Evolutionary conservation across 1,139 yeast genomes (phyloP).

Genomic region (Zygosaccharomyces pseudobailii): DNA sequence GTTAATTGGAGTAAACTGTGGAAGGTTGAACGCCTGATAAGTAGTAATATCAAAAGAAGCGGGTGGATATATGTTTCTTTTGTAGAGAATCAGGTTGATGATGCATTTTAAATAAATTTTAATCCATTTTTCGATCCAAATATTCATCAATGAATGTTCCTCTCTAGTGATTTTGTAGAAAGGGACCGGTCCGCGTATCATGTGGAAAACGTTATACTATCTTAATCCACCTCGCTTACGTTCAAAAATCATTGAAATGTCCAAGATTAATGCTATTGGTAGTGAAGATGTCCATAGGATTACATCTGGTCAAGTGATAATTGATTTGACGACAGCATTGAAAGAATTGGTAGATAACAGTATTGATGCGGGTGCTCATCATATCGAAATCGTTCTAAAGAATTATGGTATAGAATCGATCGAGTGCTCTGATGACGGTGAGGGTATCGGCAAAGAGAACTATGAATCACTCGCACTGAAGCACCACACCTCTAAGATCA

Average conservation of each 20-base stretch:
- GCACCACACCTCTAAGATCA: slow-evolving; percentile 77
- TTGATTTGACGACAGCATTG: slow-evolving; percentile 67
- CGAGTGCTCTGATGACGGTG: slow-evolving; percentile 73
- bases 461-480: slow-evolving; percentile 59
- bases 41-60: slow-evolving; percentile 31
- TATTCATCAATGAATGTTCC: slow-evolving; percentile 15
- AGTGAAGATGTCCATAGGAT: slow-evolving; percentile 52
- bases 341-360: slow-evolving; percentile 87
- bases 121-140: slow-evolving; percentile 29
- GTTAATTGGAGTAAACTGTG: slow-evolving; percentile 31
- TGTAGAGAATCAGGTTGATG: slow-evolving; percentile 29
- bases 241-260: slow-evolving; percentile 6
- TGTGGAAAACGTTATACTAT: not conserved
- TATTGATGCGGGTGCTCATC: slow-evolving; percentile 68
- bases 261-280: slow-evolving; percentile 21
- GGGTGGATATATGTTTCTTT: slow-evolving; percentile 33
- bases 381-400: slow-evolving; percentile 59
- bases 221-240: too few relatives aligned
- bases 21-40: slow-evolving; percentile 33
- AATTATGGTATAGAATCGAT: slow-evolving; percentile 74
- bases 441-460: slow-evolving; percentile 61
- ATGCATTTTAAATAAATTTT: slow-evolving; percentile 31
- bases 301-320: slow-evolving; percentile 91
- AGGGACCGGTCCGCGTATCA: not conserved
- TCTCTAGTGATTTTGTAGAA: not conserved